A percentile compares a stretch with the other conserved stretches of the same genome.
Evolutionary conservation across 140 eudicot species (phyloP).

Genomic region (Anethum foeniculum): DNA sequence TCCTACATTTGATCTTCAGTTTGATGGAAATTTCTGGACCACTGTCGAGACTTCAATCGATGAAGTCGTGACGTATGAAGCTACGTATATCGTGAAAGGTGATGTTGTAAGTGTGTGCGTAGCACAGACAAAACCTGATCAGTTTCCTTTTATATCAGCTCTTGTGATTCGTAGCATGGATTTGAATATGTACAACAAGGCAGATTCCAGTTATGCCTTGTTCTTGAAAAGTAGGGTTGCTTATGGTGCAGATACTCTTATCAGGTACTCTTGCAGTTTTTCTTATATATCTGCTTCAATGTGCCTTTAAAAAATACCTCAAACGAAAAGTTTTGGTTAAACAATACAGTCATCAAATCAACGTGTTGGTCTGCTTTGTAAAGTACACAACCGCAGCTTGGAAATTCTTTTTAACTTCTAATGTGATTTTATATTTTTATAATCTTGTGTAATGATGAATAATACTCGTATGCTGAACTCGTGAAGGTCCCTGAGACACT

Average conservation of each 20-base stretch:
- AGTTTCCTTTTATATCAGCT: conserved; percentile 53
- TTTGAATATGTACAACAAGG: not conserved
- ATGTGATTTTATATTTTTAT: not conserved
- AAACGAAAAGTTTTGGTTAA: not conserved
- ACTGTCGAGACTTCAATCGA: conserved; percentile 13
- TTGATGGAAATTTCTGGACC: conserved; percentile 7
- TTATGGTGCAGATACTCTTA: conserved; percentile 30
- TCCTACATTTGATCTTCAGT: conserved; percentile 15
- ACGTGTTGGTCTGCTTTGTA: not conserved
- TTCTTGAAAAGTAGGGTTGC: conserved; percentile 30
- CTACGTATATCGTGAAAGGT: conserved; percentile 30
- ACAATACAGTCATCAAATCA: not conserved
- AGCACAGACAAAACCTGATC: conserved; percentile 41
- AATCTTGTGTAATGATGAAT: not conserved
- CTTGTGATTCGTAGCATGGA: conserved; percentile 26
- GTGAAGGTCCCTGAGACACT: not conserved
- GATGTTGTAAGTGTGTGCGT: conserved; percentile 42
- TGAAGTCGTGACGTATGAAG: conserved; percentile 24
- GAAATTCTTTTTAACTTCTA: not conserved
- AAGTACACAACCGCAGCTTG: not conserved
- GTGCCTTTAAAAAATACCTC: not conserved
- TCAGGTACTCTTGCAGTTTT: not conserved
- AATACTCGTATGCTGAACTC: not conserved
- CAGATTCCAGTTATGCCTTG: conserved; percentile 21
- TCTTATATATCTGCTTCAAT: not conserved